A percentile compares a stretch with the other conserved stretches of the same genome.
phyloP scores from a whole-genome alignment of 169 alveolate genomes.

The Ophryocystis elektroscirrha region DNA sequence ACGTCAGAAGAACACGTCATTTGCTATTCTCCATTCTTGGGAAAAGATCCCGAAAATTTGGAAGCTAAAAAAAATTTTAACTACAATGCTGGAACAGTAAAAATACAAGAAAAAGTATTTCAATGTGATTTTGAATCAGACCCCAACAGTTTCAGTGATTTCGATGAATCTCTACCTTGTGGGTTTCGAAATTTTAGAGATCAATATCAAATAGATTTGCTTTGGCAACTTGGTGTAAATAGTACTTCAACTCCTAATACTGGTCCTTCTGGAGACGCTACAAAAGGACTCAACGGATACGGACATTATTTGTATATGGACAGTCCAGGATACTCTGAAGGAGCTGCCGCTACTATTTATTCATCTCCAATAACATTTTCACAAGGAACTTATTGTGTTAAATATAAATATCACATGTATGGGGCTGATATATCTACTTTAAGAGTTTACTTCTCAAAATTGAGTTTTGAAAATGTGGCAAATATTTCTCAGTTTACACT shows the following conservation, averaged over 20 bases:
- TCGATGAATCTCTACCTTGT: too few relatives aligned
- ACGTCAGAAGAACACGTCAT: too few relatives aligned
- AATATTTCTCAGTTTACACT: conserved; percentile 7
- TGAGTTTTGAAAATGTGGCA: conserved; percentile 4
- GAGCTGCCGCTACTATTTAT: conserved; percentile 25
- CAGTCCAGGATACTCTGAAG: conserved; percentile 32
- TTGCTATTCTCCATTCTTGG: too few relatives aligned
- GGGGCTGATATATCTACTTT: conserved; percentile 32
- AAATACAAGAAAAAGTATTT: too few relatives aligned
- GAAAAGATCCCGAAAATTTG: too few relatives aligned
- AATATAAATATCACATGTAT: conserved; percentile 27
- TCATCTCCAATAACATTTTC: conserved; percentile 23
- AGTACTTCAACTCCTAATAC: conserved; percentile 12
- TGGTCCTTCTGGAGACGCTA: conserved; percentile 27
- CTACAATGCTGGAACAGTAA: too few relatives aligned
- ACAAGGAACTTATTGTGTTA: conserved; percentile 20
- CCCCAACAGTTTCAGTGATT: too few relatives aligned
- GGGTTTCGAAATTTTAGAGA: too few relatives aligned
- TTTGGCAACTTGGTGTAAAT: neutral
- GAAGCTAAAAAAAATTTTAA: too few relatives aligned
- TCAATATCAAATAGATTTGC: neutral
- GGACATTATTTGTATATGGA: conserved; percentile 23
- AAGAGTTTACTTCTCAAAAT: conserved; percentile 20
- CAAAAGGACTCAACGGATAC: conserved; percentile 20
- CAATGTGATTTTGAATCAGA: too few relatives aligned